A percentile compares a stretch with the other conserved stretches of the same genome.
These are phyloP conservation scores for Candida glaebosa DNA, from an alignment of 805 yeast genomes.

Conservation along the genomic window DNA sequence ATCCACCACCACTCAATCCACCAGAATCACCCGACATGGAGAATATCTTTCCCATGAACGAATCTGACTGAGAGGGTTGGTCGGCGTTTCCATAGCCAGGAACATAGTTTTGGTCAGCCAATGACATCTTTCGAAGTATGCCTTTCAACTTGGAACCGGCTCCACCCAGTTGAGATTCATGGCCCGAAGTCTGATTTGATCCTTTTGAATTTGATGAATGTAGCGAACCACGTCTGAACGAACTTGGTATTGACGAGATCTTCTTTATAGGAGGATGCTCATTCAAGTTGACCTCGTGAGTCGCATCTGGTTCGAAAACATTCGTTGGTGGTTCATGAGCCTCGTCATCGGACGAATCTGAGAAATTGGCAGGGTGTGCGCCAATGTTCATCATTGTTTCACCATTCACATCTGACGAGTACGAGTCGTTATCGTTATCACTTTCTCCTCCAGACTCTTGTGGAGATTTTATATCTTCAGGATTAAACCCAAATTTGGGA, in stretches of 20 bases:
- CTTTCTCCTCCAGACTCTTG: conserved; percentile 7
- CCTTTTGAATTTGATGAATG: conserved; percentile 12
- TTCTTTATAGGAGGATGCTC: neutral
- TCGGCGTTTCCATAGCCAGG: conserved; percentile 14
- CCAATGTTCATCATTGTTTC: too few species aligned
- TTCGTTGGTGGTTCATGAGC: neutral
- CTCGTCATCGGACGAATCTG: conserved; percentile 5
- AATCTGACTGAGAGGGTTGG: conserved; percentile 27
- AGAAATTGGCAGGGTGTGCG: conserved; percentile 1
- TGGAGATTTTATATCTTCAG: conserved; percentile 3
- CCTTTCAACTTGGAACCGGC: conserved; percentile 16
- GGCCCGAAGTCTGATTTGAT: conserved; percentile 8
- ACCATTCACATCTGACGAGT: conserved; percentile 8
- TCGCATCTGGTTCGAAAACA: conserved; percentile 8
- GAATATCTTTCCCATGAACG: conserved; percentile 38
- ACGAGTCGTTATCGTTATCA: conserved; percentile 8
- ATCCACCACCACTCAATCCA: conserved; percentile 37
- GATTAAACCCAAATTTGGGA: conserved; percentile 20
- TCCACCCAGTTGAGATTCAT: conserved; percentile 13
- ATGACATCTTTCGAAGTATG: conserved; percentile 34
- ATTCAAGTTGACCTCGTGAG: neutral
- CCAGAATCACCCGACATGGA: conserved; percentile 20
- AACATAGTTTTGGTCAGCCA: conserved; percentile 28
- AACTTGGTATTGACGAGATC: neutral
- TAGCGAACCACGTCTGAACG: conserved; percentile 11